A percentile compares a stretch with the other conserved stretches of the same genome.
Conservation (phyloP, 2,329 filamentous ascomycete species). For the Hymenoscyphus linearis region DNA sequence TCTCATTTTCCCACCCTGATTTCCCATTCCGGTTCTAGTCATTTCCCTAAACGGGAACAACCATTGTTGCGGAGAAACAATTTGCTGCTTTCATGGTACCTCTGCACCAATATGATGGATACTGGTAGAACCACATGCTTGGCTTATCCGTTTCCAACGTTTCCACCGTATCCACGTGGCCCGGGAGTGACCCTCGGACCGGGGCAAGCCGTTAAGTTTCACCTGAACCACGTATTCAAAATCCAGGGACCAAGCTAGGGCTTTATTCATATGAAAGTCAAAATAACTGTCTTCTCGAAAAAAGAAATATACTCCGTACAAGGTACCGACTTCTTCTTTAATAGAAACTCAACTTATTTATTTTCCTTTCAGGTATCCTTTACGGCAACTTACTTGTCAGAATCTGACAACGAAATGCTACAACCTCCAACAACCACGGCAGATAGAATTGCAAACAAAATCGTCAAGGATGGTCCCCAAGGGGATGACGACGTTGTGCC, state of each 20-base stretch:
- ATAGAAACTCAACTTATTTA: neutral
- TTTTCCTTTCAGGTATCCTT: neutral
- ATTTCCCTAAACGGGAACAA: neutral
- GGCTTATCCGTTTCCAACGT: neutral
- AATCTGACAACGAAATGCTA: neutral
- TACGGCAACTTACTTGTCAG: neutral
- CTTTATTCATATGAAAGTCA: neutral
- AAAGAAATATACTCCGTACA: too few species aligned
- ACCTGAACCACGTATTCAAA: neutral
- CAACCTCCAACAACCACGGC: neutral
- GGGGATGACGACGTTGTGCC: neutral
- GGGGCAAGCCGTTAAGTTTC: neutral
- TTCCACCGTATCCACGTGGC: neutral
- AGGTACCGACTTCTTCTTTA: neutral
- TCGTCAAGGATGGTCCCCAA: neutral
- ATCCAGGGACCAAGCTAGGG: neutral
- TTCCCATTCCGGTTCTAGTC: neutral
- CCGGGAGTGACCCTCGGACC: neutral
- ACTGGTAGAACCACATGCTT: neutral
- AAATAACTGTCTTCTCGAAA: neutral
- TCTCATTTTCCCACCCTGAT: neutral
- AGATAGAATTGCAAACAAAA: neutral
- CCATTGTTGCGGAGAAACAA: neutral
- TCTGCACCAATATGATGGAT: neutral
- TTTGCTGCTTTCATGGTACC: neutral